Conservation (phyloP, 768 basidiomycete genomes). For the Leucocoprinus leucothites region DNA sequence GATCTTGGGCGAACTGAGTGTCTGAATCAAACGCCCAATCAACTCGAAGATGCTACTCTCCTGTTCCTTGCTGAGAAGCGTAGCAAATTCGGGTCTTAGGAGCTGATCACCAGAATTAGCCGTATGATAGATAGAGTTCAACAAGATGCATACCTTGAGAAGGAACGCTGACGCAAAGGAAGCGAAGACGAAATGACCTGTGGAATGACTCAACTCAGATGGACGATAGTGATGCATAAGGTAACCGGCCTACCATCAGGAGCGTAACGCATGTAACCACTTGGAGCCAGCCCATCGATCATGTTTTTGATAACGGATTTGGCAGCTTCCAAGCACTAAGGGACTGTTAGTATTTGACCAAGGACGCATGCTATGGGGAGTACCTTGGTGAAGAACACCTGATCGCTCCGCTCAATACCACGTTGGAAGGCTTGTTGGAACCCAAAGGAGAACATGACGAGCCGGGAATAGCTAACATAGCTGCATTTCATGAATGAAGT, state of each 20-base stretch:
- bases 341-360: slow-evolving; percentile 2
- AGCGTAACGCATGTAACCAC: slow-evolving; percentile 74
- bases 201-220: not conserved
- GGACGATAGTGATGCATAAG: not conserved
- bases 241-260: slow-evolving; percentile 57
- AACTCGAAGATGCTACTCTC: slow-evolving; percentile 70
- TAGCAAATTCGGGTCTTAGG: slow-evolving; percentile 71
- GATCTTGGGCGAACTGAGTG: slow-evolving; percentile 65
- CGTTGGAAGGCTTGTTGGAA: slow-evolving; percentile 81
- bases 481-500: slow-evolving; percentile 30
- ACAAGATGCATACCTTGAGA: slow-evolving; percentile 53
- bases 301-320: slow-evolving; percentile 64
- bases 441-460: slow-evolving; percentile 86
- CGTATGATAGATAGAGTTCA: not conserved
- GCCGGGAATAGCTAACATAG: slow-evolving; percentile 71
- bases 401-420: slow-evolving; percentile 58
- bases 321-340: slow-evolving; percentile 68
- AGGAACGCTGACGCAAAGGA: slow-evolving; percentile 83
- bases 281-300: slow-evolving; percentile 62
- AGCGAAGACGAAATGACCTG: slow-evolving; percentile 75
- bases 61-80: slow-evolving; percentile 55
- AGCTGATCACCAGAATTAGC: slow-evolving; percentile 36
- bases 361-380: slow-evolving; percentile 6
- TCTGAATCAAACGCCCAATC: slow-evolving; percentile 71
- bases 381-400: slow-evolving; percentile 69